phyloP scores from a whole-genome alignment of 805 yeast genomes.

The Tetrapisispora phaffii region DNA sequence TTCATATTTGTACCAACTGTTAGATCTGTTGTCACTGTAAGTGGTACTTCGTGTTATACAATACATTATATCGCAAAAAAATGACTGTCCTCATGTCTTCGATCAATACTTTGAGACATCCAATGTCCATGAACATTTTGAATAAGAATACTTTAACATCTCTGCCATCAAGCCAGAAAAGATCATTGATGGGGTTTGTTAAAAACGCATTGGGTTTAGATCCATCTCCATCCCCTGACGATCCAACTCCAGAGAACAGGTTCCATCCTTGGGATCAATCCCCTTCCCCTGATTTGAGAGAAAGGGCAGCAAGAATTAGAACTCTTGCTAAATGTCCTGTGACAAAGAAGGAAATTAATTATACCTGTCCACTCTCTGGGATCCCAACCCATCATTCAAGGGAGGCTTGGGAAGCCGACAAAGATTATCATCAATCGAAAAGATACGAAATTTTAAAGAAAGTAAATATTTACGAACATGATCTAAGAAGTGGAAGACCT shows the following conservation, averaged over 20 bases:
- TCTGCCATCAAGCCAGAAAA: constrained; percentile 2
- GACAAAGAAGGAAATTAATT: constrained; percentile 67
- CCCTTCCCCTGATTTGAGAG: constrained; percentile 77
- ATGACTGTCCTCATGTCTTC: background rate
- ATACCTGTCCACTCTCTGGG: constrained; percentile 87
- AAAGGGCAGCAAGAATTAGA: constrained; percentile 83
- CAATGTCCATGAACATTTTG: background rate
- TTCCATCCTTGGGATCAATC: constrained; percentile 89
- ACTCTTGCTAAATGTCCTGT: constrained; percentile 88
- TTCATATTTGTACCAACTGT: too few relatives aligned
- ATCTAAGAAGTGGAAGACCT: constrained; percentile 82
- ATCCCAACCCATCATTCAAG: constrained; percentile 90
- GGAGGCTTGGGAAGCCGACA: constrained; percentile 83
- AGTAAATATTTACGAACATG: constrained; percentile 91
- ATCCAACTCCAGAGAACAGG: constrained; percentile 62
- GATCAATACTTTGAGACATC: background rate
- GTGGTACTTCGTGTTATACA: too few relatives aligned
- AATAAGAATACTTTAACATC: background rate
- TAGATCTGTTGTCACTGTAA: too few relatives aligned
- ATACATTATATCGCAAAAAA: too few relatives aligned
- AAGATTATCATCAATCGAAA: constrained; percentile 55
- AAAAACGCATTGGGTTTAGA: constrained; percentile 47
- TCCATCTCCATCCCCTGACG: constrained; percentile 53
- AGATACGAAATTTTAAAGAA: constrained; percentile 67
- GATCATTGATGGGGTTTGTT: constrained; percentile 32